Evolutionary conservation across 352 stramenopile species (phyloP), one percentile per base, ranked within the genome.

Genomic region (Plasmopara halstedii): DNA sequence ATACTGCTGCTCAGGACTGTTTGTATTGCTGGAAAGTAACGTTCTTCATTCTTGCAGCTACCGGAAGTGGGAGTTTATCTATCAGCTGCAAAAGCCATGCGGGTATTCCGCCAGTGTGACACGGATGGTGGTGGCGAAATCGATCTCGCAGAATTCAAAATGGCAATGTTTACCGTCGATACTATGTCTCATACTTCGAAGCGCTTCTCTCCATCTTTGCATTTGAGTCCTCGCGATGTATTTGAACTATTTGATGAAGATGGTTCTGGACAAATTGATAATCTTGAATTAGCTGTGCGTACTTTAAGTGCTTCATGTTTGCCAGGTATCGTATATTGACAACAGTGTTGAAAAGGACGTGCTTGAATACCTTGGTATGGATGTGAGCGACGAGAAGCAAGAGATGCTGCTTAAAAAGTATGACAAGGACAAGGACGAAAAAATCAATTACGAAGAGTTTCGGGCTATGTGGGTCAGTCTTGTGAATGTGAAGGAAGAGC

Each of bases 391-490:
- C 43, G 72, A 64, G 44, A 95, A 96, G 55, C 83, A 95, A 40
- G 92, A 98, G 45, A 59, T 77, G 18, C 63, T 97, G 9, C 98
- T 98, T 56, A 76, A 70, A 22, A 93, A 97, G 40, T 96, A 95
- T 58, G 92, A 97, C 66, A 90, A 83, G 33, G 82, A 97, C 57
- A 85, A 83, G 31, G 92, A 76, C 29, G 88, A 88, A 1, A 85
- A 69, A 43, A 97, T 98, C 42, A 86, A 97, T 43, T 98, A 97
- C 61, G 70, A 73, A 11, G 88, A 97, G 54, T 98, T 98, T 56
- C 89, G 90, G 10, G 73, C 86, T 32, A 96, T 97, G 54, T 97
- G 85, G 85, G 49, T 97, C 9, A 65, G 71, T 1, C 59, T 96
- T 6, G 54, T 72, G 6, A 83, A 97, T 52, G 67, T 93, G 2